Conservation (phyloP, 2,329 filamentous ascomycete species). For the Diplodia intermedia region DNA sequence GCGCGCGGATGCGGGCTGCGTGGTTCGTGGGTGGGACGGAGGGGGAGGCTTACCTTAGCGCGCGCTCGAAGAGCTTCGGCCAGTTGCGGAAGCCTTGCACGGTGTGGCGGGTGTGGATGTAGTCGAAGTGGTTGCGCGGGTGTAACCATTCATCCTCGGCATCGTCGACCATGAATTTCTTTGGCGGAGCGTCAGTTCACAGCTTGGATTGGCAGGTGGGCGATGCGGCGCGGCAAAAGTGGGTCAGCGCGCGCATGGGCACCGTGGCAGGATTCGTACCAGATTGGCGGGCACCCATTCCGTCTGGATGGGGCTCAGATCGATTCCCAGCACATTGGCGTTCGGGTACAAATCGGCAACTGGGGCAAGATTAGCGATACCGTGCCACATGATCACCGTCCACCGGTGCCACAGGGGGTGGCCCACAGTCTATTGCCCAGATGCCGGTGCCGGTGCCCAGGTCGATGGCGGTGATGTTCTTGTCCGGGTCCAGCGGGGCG, state of each 20-base stretch:
- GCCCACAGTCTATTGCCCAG: slow-evolving; percentile 61
- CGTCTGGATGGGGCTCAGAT: slow-evolving; percentile 47
- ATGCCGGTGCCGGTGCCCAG: slow-evolving; percentile 66
- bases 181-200: neutral
- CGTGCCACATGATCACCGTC: slow-evolving; percentile 2
- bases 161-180: slow-evolving; percentile 62
- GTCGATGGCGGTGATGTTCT: slow-evolving; percentile 61
- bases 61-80: slow-evolving; percentile 53
- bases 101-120: slow-evolving; percentile 65
- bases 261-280: slow-evolving; percentile 36
- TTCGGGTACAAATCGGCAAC: slow-evolving; percentile 35
- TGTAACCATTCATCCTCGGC: slow-evolving; percentile 65
- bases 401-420: neutral
- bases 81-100: slow-evolving; percentile 60
- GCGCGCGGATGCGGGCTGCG: neutral
- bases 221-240: neutral
- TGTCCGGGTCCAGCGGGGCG: slow-evolving; percentile 56
- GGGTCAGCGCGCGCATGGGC: neutral
- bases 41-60: slow-evolving; percentile 45
- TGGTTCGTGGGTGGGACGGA: neutral
- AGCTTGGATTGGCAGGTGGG: neutral
- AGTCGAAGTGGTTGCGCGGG: slow-evolving; percentile 63
- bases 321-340: slow-evolving; percentile 34
- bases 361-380: slow-evolving; percentile 12
- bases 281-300: slow-evolving; percentile 62